Evolutionary conservation across 257 asterid genomes (phyloP), one percentile per base, ranked within the genome.

Genomic region (Lycium barbarum): DNA sequence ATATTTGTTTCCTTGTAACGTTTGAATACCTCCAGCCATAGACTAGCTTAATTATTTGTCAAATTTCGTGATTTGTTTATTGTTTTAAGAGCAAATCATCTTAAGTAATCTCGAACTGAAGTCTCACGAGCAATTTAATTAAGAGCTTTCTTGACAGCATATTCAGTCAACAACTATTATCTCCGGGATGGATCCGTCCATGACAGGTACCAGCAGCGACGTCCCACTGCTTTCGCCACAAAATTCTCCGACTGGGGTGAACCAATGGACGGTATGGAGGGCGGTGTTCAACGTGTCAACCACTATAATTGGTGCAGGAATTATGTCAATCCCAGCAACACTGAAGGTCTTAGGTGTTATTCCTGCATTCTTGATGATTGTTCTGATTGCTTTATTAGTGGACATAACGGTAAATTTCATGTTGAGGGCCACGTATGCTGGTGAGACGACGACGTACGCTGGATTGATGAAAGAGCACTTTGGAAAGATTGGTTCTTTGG

Each of bases 251-350:
- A 12, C 43, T 14, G 54, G 84, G 70, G 88, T 18, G 66, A 89
- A 84, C 13, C 84, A 67, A 2, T 85, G 93, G 38, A 89, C 94
- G 45, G 76, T 93, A 11, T 85, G 93, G 1, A 97, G 98, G 54
- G 98, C 98, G 4, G 98, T 96, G 12, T 96, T 95, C 89, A 96
- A 96, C 84, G 98, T 96, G 74, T 86, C 98, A 45, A 96, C 98
- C 49, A 94, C 96, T 88, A 95, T 96, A 43, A 94, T 96, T 43
- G 98, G 99, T 7, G 98, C 98, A 0, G 99, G 98, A 61, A 95
- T 95, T 55, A 96, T 96, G 99, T 96, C 99, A 4, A 93, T 96
- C 4, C 98, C 99, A 22, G 99, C 99, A 0, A 96, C 99, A 35
- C 91, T 96, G 0, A 97, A 97, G 89, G 97, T 97, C 40, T 85